Conservation (phyloP, 495 filamentous ascomycete genomes). For the Xylaria palmicola region DNA sequence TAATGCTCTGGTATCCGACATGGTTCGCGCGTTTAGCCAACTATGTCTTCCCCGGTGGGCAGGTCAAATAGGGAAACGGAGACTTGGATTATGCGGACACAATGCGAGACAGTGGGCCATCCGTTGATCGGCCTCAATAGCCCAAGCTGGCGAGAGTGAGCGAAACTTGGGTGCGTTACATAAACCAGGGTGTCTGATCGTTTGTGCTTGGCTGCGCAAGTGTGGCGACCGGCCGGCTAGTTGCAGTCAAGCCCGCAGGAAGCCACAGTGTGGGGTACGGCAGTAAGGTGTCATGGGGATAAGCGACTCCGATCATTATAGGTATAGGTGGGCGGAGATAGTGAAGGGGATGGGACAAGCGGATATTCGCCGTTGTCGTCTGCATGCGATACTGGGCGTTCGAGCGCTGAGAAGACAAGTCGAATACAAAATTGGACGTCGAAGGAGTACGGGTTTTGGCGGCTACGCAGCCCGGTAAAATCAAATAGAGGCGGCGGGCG, state of each 20-base stretch:
- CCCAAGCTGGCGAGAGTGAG: background rate
- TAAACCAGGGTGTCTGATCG: background rate
- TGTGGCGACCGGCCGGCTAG: background rate
- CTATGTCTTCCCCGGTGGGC: background rate
- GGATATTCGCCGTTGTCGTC: background rate
- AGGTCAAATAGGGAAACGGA: background rate
- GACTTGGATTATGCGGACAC: background rate
- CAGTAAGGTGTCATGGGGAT: background rate
- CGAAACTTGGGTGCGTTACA: constrained; percentile 3
- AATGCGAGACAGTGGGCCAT: background rate
- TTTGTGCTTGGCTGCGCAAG: constrained; percentile 9
- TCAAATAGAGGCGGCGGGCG: background rate
- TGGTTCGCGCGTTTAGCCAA: background rate
- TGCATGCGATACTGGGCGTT: background rate
- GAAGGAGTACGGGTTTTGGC: background rate
- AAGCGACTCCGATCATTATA: background rate
- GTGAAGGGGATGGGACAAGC: background rate
- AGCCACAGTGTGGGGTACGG: constrained; percentile 12
- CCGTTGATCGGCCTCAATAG: background rate
- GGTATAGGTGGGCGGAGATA: background rate
- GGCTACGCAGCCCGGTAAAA: background rate
- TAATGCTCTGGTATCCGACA: background rate
- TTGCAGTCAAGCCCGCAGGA: constrained; percentile 6
- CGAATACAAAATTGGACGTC: background rate
- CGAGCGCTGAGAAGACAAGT: background rate